Conservation (phyloP, 1,284 basidiomycete species). For the Cystobasidiaceae sp. region DNA sequence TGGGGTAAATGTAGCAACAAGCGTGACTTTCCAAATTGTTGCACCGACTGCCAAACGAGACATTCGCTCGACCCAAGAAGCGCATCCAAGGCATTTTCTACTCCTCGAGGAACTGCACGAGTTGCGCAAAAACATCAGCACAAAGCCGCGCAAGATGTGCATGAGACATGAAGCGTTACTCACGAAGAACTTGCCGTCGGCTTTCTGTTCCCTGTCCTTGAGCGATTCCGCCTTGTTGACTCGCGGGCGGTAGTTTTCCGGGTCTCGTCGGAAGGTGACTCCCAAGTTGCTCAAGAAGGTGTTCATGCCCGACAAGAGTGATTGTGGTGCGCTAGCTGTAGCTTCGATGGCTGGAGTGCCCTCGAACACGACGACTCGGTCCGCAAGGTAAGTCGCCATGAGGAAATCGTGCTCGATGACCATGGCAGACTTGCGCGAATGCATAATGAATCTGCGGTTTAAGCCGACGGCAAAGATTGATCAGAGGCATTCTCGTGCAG, state of each 20-base stretch:
- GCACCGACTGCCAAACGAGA: too few species aligned
- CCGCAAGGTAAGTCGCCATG: slow-evolving; percentile 91
- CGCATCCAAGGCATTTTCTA: too few species aligned
- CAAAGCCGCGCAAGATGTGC: too few species aligned
- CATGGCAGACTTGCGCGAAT: slow-evolving; percentile 93
- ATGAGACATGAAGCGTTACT: neutral
- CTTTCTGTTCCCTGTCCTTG: slow-evolving; percentile 90
- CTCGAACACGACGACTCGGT: slow-evolving; percentile 93
- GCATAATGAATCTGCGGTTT: slow-evolving; percentile 83
- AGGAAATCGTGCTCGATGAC: slow-evolving; percentile 98
- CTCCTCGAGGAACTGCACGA: too few species aligned
- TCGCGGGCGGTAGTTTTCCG: slow-evolving; percentile 52
- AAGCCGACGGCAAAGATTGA: neutral
- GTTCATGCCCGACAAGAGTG: slow-evolving; percentile 81
- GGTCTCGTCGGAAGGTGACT: slow-evolving; percentile 93
- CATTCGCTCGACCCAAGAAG: too few species aligned
- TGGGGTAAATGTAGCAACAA: too few species aligned
- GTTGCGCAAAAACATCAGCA: too few species aligned
- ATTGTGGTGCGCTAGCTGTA: slow-evolving; percentile 60
- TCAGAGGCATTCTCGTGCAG: neutral
- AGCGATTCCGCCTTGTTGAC: slow-evolving; percentile 91
- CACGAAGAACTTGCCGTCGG: slow-evolving; percentile 20
- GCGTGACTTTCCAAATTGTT: too few species aligned
- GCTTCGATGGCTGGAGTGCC: slow-evolving; percentile 52
- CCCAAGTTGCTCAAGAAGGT: slow-evolving; percentile 85